These are phyloP conservation scores for Aureobasidium sp. DNA, from an alignment of 2,329 filamentous ascomycete species.

Conservation along the genomic window DNA sequence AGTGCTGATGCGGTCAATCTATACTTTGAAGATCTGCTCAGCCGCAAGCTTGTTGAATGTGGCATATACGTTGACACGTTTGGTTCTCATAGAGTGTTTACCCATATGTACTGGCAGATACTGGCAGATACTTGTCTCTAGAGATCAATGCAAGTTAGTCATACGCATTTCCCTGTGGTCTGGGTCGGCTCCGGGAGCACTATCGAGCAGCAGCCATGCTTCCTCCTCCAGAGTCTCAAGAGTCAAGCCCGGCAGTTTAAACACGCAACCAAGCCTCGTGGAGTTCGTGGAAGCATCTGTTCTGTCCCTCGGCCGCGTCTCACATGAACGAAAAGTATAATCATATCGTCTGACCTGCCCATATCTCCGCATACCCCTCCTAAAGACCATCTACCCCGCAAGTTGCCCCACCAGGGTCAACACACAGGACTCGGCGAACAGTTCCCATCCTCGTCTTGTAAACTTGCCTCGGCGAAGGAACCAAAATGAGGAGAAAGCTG, in stretches of 20 bases:
- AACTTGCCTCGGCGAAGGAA: background rate
- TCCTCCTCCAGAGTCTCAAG: background rate
- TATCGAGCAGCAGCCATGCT: background rate
- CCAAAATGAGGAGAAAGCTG: background rate
- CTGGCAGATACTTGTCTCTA: too few species aligned
- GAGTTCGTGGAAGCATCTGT: background rate
- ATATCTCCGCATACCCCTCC: background rate
- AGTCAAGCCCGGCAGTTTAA: background rate
- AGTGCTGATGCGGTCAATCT: background rate
- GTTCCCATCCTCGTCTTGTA: background rate
- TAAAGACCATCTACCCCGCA: background rate
- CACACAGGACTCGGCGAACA: background rate
- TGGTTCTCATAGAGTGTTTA: background rate
- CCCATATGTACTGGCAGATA: too few species aligned
- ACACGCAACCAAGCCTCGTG: background rate
- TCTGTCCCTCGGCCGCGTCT: background rate
- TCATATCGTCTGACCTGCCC: background rate
- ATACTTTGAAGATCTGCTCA: background rate
- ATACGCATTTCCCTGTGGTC: background rate
- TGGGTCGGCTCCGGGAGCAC: background rate
- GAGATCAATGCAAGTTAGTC: background rate
- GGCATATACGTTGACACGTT: background rate
- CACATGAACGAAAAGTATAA: background rate
- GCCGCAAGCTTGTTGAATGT: background rate
- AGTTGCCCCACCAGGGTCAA: background rate